These are phyloP conservation scores for Sarcodon sp. DNA, from an alignment of 768 basidiomycete species.

Conservation along the genomic window DNA sequence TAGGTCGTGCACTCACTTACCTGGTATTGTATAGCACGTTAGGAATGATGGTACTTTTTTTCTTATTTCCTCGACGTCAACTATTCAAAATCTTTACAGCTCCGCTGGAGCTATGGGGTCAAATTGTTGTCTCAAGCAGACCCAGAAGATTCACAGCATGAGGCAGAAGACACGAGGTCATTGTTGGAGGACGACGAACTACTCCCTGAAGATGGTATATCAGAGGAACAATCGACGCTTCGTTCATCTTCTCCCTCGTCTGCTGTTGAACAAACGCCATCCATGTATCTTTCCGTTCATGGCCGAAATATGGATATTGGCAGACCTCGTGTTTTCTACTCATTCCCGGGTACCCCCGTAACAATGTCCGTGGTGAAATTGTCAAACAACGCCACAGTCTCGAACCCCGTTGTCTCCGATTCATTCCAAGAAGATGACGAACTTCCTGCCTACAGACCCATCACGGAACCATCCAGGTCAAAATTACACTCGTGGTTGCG, in stretches of 20 bases:
- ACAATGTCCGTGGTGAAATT: neutral
- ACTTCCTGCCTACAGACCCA: conserved; percentile 6
- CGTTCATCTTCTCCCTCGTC: neutral
- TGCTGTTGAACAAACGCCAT: neutral
- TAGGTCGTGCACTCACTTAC: conserved; percentile 83
- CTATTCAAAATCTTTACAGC: conserved; percentile 21
- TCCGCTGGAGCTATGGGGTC: conserved; percentile 94
- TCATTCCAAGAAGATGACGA: conserved; percentile 10
- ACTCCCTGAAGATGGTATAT: neutral
- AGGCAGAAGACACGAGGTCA: conserved; percentile 8
- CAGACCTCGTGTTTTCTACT: conserved; percentile 32
- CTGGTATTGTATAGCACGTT: conserved; percentile 88
- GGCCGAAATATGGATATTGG: neutral
- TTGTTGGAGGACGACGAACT: no score
- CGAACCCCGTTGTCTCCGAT: neutral
- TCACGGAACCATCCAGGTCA: conserved; percentile 11
- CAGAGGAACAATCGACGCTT: neutral
- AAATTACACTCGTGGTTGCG: conserved; percentile 14
- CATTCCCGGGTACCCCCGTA: conserved; percentile 47
- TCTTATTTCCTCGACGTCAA: neutral
- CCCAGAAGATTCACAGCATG: conserved; percentile 20
- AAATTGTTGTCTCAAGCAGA: conserved; percentile 67
- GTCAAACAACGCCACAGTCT: neutral
- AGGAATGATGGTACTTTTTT: conserved; percentile 76
- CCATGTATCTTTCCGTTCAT: neutral